Evolutionary conservation across 768 basidiomycete genomes (phyloP), one percentile per base, ranked within the genome.

Genomic region (Tulasnella sp.): DNA sequence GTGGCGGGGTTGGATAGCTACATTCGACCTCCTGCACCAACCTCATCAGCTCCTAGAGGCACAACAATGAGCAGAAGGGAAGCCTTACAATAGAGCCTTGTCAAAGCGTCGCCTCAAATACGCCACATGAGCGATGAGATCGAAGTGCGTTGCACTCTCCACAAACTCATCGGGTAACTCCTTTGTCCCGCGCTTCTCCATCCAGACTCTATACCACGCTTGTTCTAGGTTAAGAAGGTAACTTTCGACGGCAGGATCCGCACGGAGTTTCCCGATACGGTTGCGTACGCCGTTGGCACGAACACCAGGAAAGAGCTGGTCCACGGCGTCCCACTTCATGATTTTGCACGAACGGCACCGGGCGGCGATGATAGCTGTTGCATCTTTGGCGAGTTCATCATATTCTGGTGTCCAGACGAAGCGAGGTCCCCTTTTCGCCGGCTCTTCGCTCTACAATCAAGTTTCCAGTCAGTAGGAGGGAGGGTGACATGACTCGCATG

Each of bases 361-460:
- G 34, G 83, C 84, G 63, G 79, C 78, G 58, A 97, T 79, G 61
- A 98, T 82, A 9, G 80, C 84, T 43, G 81, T 82, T 0, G 84
- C 83, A 65, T 98, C 94, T 53, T 84, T 79, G 23, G 84, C 83
- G 36, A 92, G 76, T 59, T 98, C 94, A 56, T 97, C 91, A 56
- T 83, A 89, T 49, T 93, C 87, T 37, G 76, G 69, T 54, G 78
- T 87, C 91, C 90, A 98, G 46, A 80, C 79, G 66, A 90, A 89
- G 8, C 70, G 63, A 54, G 83, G 75, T 46, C 81, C 77, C 15
- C 86, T 76, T 51, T 36, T 39, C 37, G 12, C 53, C 25, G 5
- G 56, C 51, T 39, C 52, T 54, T 5, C 25, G n/a, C 36, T n/a
- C n/a, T n/a, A n/a, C n/a, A n/a, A n/a, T n/a, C n/a, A n/a, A n/a